A percentile compares a stretch with the other conserved stretches of the same genome.
Conservation (phyloP, 768 basidiomycete genomes). For the Suillus decipiens region DNA sequence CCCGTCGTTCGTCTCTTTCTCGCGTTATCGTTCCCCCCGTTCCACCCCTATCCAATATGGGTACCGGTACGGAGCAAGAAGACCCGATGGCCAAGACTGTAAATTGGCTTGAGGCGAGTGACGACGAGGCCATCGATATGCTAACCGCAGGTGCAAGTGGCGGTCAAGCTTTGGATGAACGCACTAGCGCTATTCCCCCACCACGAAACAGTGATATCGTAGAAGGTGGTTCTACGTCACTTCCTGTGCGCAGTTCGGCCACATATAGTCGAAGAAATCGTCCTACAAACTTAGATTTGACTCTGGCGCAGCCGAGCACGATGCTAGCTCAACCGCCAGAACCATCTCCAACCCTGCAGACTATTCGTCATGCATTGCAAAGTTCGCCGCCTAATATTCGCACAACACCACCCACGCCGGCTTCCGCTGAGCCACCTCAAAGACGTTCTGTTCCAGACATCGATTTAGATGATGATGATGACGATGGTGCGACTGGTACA, state of each 20-base stretch:
- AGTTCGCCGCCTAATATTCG: slow-evolving; percentile 41
- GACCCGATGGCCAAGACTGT: slow-evolving; percentile 52
- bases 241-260: slow-evolving; percentile 33
- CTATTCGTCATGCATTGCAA: slow-evolving; percentile 63
- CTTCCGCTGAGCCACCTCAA: slow-evolving; percentile 31
- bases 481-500: slow-evolving; percentile 39
- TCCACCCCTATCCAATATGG: slow-evolving; percentile 40
- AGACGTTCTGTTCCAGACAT: slow-evolving; percentile 39
- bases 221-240: slow-evolving; percentile 19
- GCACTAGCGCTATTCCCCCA: slow-evolving; percentile 58
- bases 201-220: slow-evolving; percentile 31
- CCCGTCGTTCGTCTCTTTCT: slow-evolving; percentile 56
- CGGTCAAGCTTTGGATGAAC: slow-evolving; percentile 79
- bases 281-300: slow-evolving; percentile 70
- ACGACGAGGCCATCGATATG: slow-evolving; percentile 84
- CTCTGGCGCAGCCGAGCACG: slow-evolving; percentile 39
- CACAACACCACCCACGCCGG: slow-evolving; percentile 22
- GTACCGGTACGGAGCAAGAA: slow-evolving; percentile 31
- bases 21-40: slow-evolving; percentile 55
- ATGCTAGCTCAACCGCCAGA: slow-evolving; percentile 39
- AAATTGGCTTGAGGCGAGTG: slow-evolving; percentile 81
- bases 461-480: slow-evolving; percentile 61
- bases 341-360: slow-evolving; percentile 66
- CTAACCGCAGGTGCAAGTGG: slow-evolving; percentile 82
- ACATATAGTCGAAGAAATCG: slow-evolving; percentile 49